These are phyloP conservation scores for Fusarium sulawesiense DNA, from an alignment of 2,329 filamentous ascomycete genomes.

Conservation along the genomic window DNA sequence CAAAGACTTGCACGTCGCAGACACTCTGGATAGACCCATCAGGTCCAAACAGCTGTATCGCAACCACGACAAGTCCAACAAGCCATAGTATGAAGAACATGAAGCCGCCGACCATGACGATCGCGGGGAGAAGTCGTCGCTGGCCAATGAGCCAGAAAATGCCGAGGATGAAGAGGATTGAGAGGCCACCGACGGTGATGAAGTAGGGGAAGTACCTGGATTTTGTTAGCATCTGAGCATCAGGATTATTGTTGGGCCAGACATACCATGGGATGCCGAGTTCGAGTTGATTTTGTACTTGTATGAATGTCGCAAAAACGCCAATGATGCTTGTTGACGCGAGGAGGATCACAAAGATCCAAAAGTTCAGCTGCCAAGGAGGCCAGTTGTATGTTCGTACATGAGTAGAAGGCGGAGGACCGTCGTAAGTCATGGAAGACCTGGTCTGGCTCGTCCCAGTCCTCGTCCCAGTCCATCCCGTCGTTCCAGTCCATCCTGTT, in stretches of 20 bases:
- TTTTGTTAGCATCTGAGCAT: not conserved
- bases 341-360: constrained; percentile 74
- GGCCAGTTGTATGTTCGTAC: constrained; percentile 76
- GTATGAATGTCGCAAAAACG: constrained; percentile 69
- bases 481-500: constrained; percentile 34
- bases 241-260: no score
- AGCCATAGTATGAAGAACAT: constrained; percentile 76
- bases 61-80: constrained; percentile 71
- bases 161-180: constrained; percentile 73
- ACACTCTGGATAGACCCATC: constrained; percentile 67
- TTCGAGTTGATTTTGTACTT: constrained; percentile 66
- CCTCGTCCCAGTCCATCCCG: constrained; percentile 33
- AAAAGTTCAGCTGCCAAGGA: constrained; percentile 73
- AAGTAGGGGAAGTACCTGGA: constrained; percentile 75
- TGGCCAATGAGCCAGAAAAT: constrained; percentile 72
- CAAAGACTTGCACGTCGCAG: constrained; percentile 69
- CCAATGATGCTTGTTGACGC: constrained; percentile 69
- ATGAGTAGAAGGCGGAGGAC: constrained; percentile 54
- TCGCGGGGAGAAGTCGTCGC: constrained; percentile 69
- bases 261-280: constrained; percentile 70
- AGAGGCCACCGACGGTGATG: constrained; percentile 68
- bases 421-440: constrained; percentile 58
- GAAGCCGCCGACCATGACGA: constrained; percentile 73
- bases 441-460: constrained; percentile 47
- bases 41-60: constrained; percentile 73